These are phyloP conservation scores for Verticillium klebahnii DNA, from an alignment of 2,329 filamentous ascomycete species.

Conservation along the genomic window DNA sequence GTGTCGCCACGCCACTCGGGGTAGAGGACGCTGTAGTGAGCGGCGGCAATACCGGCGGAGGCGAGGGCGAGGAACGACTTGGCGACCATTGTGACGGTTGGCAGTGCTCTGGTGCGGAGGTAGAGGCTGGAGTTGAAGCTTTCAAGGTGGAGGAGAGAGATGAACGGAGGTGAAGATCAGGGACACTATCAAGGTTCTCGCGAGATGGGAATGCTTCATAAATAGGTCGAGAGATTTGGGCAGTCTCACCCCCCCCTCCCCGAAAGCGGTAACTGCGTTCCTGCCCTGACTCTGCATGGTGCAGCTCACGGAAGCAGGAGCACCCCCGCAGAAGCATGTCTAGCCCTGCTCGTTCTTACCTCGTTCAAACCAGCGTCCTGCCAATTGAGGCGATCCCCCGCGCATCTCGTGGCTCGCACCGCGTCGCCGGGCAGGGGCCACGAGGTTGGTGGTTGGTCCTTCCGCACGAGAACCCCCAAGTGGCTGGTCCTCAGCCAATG, in stretches of 20 bases:
- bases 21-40: conserved; percentile 44
- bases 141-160: neutral
- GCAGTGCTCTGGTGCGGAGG: neutral
- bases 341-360: neutral
- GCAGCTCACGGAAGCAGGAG: neutral
- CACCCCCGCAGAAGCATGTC: neutral
- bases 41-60: conserved; percentile 30
- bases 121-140: neutral
- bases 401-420: neutral
- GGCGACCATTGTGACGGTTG: conserved; percentile 22
- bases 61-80: conserved; percentile 26
- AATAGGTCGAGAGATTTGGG: neutral
- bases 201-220: neutral
- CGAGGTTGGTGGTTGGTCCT: neutral
- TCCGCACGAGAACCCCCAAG: neutral
- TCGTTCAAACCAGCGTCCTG: neutral
- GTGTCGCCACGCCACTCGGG: conserved; percentile 46
- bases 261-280: neutral
- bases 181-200: neutral
- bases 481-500: neutral
- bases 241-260: neutral
- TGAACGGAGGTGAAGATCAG: neutral
- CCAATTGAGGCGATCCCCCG: neutral
- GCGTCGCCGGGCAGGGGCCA: neutral
- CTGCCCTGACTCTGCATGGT: neutral